These are phyloP conservation scores for Nitzschia sp. DNA, from an alignment of 108 stramenopile genomes.

Conservation along the genomic window DNA sequence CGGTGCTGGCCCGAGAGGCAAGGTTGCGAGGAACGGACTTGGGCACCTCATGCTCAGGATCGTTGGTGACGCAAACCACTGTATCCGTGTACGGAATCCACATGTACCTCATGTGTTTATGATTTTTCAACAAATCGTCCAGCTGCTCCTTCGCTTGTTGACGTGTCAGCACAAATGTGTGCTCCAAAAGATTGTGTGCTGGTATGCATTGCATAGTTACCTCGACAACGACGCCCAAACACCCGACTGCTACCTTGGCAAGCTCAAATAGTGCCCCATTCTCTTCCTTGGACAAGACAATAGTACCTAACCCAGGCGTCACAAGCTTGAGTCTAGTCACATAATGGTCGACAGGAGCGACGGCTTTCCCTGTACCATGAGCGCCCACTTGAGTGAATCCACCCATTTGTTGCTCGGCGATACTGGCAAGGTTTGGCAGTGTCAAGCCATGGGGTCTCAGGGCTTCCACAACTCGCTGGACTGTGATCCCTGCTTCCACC, in stretches of 20 bases:
- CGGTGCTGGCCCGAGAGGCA: slow-evolving; percentile 4
- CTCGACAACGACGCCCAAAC: slow-evolving; percentile 94
- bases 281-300: slow-evolving; percentile 67
- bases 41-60: slow-evolving; percentile 62
- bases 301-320: slow-evolving; percentile 81
- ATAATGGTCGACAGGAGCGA: slow-evolving; percentile 95
- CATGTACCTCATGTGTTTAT: slow-evolving; percentile 98
- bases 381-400: slow-evolving; percentile 95
- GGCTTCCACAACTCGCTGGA: slow-evolving; percentile 68
- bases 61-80: slow-evolving; percentile 95
- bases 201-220: slow-evolving; percentile 90
- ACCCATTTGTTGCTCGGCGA: slow-evolving; percentile 97
- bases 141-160: slow-evolving; percentile 71
- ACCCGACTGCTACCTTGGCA: slow-evolving; percentile 90
- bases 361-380: slow-evolving; percentile 93
- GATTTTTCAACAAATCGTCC: slow-evolving; percentile 55
- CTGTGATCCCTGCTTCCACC: slow-evolving; percentile 92
- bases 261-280: slow-evolving; percentile 80
- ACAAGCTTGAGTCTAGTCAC: slow-evolving; percentile 87
- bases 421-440: slow-evolving; percentile 93
- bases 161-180: slow-evolving; percentile 86
- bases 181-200: slow-evolving; percentile 87
- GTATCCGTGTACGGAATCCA: slow-evolving; percentile 97
- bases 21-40: slow-evolving; percentile 23
- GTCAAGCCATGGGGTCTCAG: slow-evolving; percentile 81